Base-by-base conservation (phyloP, 2,329 filamentous ascomycete species). In the Fusarium duplospermum region DNA sequence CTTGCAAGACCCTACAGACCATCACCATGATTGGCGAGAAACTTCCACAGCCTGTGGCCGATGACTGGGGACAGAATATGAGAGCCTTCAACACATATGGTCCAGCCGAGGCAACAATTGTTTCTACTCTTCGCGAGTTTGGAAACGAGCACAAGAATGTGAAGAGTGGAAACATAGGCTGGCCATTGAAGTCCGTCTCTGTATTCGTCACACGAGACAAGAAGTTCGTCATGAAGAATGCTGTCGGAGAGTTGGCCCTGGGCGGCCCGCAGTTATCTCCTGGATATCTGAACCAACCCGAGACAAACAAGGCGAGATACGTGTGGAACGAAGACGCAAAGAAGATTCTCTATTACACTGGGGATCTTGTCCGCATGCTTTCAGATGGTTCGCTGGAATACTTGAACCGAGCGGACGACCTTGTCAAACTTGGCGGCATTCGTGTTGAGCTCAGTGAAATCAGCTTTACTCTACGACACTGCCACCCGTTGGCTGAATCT, bases 21-120 rank as follows among this genome's bases (percentile, higher is more conserved):
- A 81, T 92, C 33, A 87, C 91, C 18, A 90, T 88, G n/a, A 88
- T 89, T 24, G 90, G 90, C 8, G 90, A 92, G 81, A 86, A 86
- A 20, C 79, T 92, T 69, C 91, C 87, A 1, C 86, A 88, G 64
- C 86, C 87, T 68, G 89, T 92, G 2, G 87, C 87, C 66, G 81
- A 84, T 8, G 82, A 84, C 24, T 92, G 90, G 90, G 73, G 62
- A 3, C 67, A 77, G 59, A 73, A 71, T 40, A 76, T 71, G 0
- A 66, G 64, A 9, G 65, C 71, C 9, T 78, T 75, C 58, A 80
- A 80, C 62, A 78, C 77, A 9, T 80, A 80, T 40, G 77, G 78
- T 2, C 77, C 78, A 7, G 77, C 78, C 16, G 78, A 80, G 61
- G 74, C 67, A 33, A 73, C 77, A 16, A 73, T 79, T 22, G 77